phyloP scores from a whole-genome alignment of 176 grass and related monocot genomes.

The Eleusine indica region DNA sequence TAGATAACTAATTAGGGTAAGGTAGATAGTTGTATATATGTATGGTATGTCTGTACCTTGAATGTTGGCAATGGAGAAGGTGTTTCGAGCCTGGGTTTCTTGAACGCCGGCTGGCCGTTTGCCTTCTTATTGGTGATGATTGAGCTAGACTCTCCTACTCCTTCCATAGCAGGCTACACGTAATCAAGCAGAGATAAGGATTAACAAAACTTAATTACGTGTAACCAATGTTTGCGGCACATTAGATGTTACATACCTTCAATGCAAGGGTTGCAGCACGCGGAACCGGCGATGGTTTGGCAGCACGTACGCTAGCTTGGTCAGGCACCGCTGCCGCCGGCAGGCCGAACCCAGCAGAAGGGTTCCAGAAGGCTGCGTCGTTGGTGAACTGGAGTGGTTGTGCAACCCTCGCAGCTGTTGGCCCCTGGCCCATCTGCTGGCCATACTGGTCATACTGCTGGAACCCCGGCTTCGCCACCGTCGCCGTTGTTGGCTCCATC shows the following conservation, averaged over 20 bases:
- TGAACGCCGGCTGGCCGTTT: slow-evolving; percentile 36
- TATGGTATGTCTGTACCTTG: slow-evolving; percentile 39
- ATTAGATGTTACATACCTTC: slow-evolving; percentile 13
- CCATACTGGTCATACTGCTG: slow-evolving; percentile 45
- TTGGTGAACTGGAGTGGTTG: slow-evolving; percentile 59
- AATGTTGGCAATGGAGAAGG: slow-evolving; percentile 74
- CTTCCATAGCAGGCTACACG: slow-evolving; percentile 37
- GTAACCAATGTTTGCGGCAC: not conserved
- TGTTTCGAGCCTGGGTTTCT: slow-evolving; percentile 56
- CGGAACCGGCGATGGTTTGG: slow-evolving; percentile 1
- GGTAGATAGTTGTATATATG: not conserved
- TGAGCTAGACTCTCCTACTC: slow-evolving; percentile 49
- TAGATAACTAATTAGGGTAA: slow-evolving; percentile 1
- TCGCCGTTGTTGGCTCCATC: slow-evolving; percentile 30
- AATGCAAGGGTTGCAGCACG: slow-evolving; percentile 30
- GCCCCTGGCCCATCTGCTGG: slow-evolving; percentile 43
- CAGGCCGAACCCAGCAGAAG: slow-evolving; percentile 46
- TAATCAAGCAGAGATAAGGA: slow-evolving; percentile 1
- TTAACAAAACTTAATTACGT: not conserved
- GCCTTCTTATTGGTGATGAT: slow-evolving; percentile 42
- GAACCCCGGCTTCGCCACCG: slow-evolving; percentile 5
- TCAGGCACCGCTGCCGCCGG: not conserved
- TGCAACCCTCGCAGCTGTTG: slow-evolving; percentile 9
- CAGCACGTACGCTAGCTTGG: slow-evolving; percentile 5
- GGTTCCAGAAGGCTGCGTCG: slow-evolving; percentile 64